Evolutionary conservation across 176 grass and related monocot species (phyloP).

Genomic region (Sorghum bicolor): DNA sequence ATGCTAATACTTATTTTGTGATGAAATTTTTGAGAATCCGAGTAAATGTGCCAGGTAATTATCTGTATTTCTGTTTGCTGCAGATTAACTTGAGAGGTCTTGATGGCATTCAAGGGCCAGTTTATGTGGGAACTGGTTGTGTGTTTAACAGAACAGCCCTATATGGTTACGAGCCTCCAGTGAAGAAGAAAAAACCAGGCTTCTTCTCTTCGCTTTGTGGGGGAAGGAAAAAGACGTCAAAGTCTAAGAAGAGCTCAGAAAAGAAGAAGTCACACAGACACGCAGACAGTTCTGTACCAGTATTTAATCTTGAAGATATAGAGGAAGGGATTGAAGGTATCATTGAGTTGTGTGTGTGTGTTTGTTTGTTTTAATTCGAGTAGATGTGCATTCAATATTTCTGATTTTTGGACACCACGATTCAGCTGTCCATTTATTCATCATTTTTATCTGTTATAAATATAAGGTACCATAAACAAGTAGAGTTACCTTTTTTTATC

Average conservation of each 20-base stretch:
- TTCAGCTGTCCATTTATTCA: not conserved
- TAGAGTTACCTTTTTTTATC: not conserved
- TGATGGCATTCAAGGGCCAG: slow-evolving; percentile 91
- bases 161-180: slow-evolving; percentile 95
- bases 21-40: not conserved
- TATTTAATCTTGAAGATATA: slow-evolving; percentile 99
- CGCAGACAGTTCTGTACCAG: slow-evolving; percentile 77
- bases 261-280: slow-evolving; percentile 92
- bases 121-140: slow-evolving; percentile 98
- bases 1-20: slow-evolving; percentile 27
- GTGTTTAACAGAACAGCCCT: slow-evolving; percentile 95
- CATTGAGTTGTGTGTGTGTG: not conserved
- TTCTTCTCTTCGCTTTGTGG: slow-evolving; percentile 77
- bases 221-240: slow-evolving; percentile 62
- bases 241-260: slow-evolving; percentile 66
- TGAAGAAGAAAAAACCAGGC: slow-evolving; percentile 63
- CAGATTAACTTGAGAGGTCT: slow-evolving; percentile 99
- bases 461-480: not conserved
- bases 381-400: not conserved
- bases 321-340: slow-evolving; percentile 96
- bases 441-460: not conserved
- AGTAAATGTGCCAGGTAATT: slow-evolving; percentile 22
- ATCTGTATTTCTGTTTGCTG: slow-evolving; percentile 27
- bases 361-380: not conserved
- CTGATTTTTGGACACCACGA: not conserved